Percentiles rank a stretch among this genome's conserved stretches.
phyloP scores from a whole-genome alignment of 1,284 basidiomycete genomes.

The Stygiomarasmius scandens region DNA sequence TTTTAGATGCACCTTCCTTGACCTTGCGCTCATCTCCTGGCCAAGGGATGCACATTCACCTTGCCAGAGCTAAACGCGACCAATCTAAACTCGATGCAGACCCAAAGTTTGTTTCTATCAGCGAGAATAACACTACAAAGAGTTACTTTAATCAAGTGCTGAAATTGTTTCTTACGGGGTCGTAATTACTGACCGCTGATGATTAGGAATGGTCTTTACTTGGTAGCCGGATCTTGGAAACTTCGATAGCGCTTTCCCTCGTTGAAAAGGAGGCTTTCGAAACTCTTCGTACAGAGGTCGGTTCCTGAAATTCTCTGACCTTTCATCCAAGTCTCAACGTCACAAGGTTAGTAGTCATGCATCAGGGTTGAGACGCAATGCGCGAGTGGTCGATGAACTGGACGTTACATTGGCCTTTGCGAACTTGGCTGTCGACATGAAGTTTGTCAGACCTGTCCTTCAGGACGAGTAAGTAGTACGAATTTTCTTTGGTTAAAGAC shows the following conservation, averaged over 20 bases:
- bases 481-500: not conserved
- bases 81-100: slow-evolving; percentile 49
- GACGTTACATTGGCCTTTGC: slow-evolving; percentile 88
- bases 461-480: slow-evolving; percentile 65
- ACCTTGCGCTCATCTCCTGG: slow-evolving; percentile 68
- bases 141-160: slow-evolving; percentile 70
- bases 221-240: slow-evolving; percentile 65
- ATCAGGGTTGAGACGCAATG: slow-evolving; percentile 68
- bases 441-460: slow-evolving; percentile 75
- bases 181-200: slow-evolving; percentile 3
- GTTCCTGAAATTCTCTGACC: not conserved
- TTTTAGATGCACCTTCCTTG: slow-evolving; percentile 67
- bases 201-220: slow-evolving; percentile 76
- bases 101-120: slow-evolving; percentile 55
- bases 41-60: slow-evolving; percentile 76
- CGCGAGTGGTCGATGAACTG: slow-evolving; percentile 84
- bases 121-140: slow-evolving; percentile 66
- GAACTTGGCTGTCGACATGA: slow-evolving; percentile 78
- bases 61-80: slow-evolving; percentile 65
- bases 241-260: slow-evolving; percentile 50
- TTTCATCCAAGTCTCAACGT: slow-evolving; percentile 5
- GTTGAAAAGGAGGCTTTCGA: slow-evolving; percentile 78
- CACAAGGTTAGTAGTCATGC: slow-evolving; percentile 65
- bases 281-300: slow-evolving; percentile 65
- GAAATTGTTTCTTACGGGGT: not conserved